Evolutionary conservation across 176 grass and related monocot genomes (phyloP).

Genomic region (Raddia distichophylla): DNA sequence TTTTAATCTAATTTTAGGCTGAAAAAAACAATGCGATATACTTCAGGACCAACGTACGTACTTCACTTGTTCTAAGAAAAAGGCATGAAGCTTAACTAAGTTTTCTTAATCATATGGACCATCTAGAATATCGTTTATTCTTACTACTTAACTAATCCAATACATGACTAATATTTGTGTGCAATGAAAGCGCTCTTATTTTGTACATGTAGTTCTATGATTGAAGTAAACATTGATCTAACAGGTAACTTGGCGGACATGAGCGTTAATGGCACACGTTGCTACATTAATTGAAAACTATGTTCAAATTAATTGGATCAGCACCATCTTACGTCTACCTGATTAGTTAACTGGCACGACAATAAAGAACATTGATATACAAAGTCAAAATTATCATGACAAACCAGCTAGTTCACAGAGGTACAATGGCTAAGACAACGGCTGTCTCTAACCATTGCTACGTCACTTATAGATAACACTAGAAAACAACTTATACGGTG

Average conservation of each 20-base stretch:
- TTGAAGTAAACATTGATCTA: neutral
- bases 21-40: neutral
- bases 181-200: neutral
- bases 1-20: too few relatives aligned
- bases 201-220: neutral
- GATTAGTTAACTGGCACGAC: neutral
- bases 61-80: neutral
- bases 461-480: too few relatives aligned
- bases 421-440: too few relatives aligned
- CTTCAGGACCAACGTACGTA: neutral
- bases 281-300: neutral
- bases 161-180: neutral
- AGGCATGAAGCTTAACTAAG: neutral
- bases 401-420: neutral
- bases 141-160: neutral
- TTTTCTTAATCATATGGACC: neutral
- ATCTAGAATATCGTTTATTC: neutral
- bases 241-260: neutral
- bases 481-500: too few relatives aligned
- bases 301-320: neutral
- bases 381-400: neutral
- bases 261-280: neutral
- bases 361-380: neutral
- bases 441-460: too few relatives aligned
- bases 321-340: neutral